Percentiles rank a stretch among this genome's conserved stretches.
phyloP scores from a whole-genome alignment of 192 early-diverging fungal species.

The Entomortierella lignicola region DNA sequence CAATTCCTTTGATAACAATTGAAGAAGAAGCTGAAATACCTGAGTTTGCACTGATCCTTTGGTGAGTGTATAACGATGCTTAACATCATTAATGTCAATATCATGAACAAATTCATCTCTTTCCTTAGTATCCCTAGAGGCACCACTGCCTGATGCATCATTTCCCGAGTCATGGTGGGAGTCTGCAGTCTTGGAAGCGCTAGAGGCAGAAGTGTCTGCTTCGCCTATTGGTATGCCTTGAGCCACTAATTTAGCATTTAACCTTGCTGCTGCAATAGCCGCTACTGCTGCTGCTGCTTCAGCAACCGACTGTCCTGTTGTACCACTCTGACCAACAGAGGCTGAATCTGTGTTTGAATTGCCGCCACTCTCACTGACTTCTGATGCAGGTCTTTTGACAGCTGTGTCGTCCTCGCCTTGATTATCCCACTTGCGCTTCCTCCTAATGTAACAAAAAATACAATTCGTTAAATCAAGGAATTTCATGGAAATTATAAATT shows the following conservation, averaged over 20 bases:
- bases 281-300: conserved; percentile 18
- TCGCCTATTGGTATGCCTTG: conserved; percentile 46
- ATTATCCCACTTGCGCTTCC: conserved; percentile 52
- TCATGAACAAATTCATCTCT: conserved; percentile 68
- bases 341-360: neutral
- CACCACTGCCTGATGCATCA: neutral
- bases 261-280: conserved; percentile 64
- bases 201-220: neutral
- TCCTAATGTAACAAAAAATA: conserved; percentile 3
- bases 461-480: neutral
- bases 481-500: neutral
- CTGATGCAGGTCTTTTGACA: conserved; percentile 10
- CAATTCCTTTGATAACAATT: no score
- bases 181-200: neutral
- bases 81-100: conserved; percentile 85
- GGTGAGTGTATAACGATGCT: conserved; percentile 83
- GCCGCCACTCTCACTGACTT: neutral
- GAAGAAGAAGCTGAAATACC: conserved; percentile 19
- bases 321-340: neutral
- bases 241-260: conserved; percentile 64
- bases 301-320: neutral
- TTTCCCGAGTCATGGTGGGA: neutral
- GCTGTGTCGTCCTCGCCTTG: conserved; percentile 23
- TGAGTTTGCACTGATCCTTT: conserved; percentile 78
- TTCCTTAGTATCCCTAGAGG: conserved; percentile 37